phyloP scores from a whole-genome alignment of 495 filamentous ascomycete genomes.

The Trichoderma orchidacearum region DNA sequence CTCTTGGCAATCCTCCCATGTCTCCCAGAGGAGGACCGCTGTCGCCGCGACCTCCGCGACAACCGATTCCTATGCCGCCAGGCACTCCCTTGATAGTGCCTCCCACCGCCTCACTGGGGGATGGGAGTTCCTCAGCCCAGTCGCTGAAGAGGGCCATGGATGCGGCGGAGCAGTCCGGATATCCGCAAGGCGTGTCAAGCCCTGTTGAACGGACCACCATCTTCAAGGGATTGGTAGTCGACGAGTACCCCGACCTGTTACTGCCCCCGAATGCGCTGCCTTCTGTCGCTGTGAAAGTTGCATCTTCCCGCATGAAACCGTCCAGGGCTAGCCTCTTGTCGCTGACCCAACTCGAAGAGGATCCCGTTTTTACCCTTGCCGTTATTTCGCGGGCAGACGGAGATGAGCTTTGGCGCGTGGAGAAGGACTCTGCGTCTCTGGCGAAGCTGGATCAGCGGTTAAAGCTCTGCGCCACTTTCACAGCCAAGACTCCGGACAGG shows the following conservation, averaged over 20 bases:
- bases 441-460: conserved; percentile 68
- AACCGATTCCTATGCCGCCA: conserved; percentile 50
- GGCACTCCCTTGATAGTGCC: conserved; percentile 46
- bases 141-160: conserved; percentile 25
- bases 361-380: conserved; percentile 86
- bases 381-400: conserved; percentile 64
- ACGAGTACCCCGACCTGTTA: conserved; percentile 71
- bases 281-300: conserved; percentile 70
- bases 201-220: conserved; percentile 22
- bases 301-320: conserved; percentile 80
- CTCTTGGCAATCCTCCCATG: conserved; percentile 53
- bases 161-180: conserved; percentile 8
- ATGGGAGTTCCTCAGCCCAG: conserved; percentile 15
- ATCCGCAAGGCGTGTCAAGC: conserved; percentile 18
- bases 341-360: conserved; percentile 59
- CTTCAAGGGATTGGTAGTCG: conserved; percentile 55
- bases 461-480: conserved; percentile 53
- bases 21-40: conserved; percentile 56
- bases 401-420: conserved; percentile 82
- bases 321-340: conserved; percentile 73
- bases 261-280: conserved; percentile 86
- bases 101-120: conserved; percentile 19
- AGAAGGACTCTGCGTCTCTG: conserved; percentile 79
- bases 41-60: conserved; percentile 56
- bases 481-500: conserved; percentile 63